Conservation (phyloP, 2,329 filamentous ascomycete species). For the Thielaviopsis punctulata region DNA sequence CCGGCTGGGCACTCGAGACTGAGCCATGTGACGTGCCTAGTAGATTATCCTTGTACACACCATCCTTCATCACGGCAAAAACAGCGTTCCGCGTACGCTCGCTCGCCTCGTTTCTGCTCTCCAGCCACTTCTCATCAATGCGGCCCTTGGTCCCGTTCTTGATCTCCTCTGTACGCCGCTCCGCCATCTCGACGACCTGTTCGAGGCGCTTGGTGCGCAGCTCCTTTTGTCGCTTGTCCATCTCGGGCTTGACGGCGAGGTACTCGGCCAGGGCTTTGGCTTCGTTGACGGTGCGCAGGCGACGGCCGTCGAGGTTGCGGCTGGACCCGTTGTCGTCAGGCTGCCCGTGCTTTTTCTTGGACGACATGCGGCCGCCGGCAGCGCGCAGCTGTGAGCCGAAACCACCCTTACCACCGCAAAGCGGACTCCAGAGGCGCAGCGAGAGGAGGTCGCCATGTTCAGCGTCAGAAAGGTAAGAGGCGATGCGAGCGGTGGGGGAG, state of each 20-base stretch:
- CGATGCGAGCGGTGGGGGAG: slow-evolving; percentile 37
- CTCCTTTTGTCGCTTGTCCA: slow-evolving; percentile 89
- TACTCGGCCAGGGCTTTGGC: slow-evolving; percentile 93
- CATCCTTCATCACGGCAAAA: slow-evolving; percentile 48
- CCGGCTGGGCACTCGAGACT: slow-evolving; percentile 19
- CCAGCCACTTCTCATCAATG: slow-evolving; percentile 83
- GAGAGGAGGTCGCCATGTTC: slow-evolving; percentile 54
- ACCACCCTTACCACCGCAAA: slow-evolving; percentile 90
- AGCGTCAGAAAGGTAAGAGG: slow-evolving; percentile 41
- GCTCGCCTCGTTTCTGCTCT: slow-evolving; percentile 78
- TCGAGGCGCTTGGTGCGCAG: slow-evolving; percentile 72
- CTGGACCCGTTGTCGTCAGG: slow-evolving; percentile 78
- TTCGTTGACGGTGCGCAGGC: slow-evolving; percentile 81
- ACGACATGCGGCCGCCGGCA: slow-evolving; percentile 94
- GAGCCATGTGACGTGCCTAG: slow-evolving; percentile 34
- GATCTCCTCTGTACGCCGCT: slow-evolving; percentile 69
- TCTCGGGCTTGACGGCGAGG: slow-evolving; percentile 85
- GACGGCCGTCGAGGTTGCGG: slow-evolving; percentile 79
- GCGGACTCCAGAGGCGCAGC: slow-evolving; percentile 58
- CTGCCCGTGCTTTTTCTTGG: slow-evolving; percentile 70
- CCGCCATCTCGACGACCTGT: slow-evolving; percentile 69
- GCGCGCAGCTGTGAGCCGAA: slow-evolving; percentile 95
- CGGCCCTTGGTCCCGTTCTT: slow-evolving; percentile 52
- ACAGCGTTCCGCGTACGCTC: slow-evolving; percentile 70
- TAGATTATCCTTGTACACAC: slow-evolving; percentile 43